Evolutionary conservation across 2,329 filamentous ascomycete genomes (phyloP).

Genomic region (Epichloe hybrida): DNA sequence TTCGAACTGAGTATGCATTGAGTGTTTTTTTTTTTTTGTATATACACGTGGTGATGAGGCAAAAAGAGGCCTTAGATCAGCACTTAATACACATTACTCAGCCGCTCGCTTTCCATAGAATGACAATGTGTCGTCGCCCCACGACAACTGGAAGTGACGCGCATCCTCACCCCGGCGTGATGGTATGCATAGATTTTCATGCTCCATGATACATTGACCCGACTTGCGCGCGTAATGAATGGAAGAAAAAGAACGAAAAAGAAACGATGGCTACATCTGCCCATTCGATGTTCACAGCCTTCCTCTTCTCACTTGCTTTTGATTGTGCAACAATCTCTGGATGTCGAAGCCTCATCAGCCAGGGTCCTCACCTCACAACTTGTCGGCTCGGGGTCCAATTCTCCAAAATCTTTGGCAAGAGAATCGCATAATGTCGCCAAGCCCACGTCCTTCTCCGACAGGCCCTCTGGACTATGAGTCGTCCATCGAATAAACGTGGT

Average conservation of each 20-base stretch:
- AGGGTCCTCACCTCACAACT: conserved; percentile 28
- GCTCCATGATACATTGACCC: background rate
- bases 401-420: conserved; percentile 42
- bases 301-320: conserved; percentile 17
- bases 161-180: too few relatives aligned
- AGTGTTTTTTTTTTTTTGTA: conserved; percentile 10
- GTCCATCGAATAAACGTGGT: conserved; percentile 60
- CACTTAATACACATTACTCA: conserved; percentile 4
- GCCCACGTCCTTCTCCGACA: conserved; percentile 49
- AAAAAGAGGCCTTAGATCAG: conserved; percentile 2
- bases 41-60: conserved; percentile 11
- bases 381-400: conserved; percentile 25
- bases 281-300: too few relatives aligned
- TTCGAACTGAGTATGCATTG: conserved; percentile 15
- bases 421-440: conserved; percentile 51
- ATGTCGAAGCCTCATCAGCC: conserved; percentile 31
- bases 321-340: conserved; percentile 41
- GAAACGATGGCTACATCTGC: background rate
- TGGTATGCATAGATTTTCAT: too few relatives aligned
- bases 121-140: background rate
- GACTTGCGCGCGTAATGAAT: too few relatives aligned
- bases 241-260: background rate
- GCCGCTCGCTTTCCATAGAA: background rate
- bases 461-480: conserved; percentile 51
- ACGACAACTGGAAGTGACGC: too few relatives aligned